These are phyloP conservation scores for Backusella tarrabulga DNA, from an alignment of 192 early-diverging fungal species.

Conservation along the genomic window DNA sequence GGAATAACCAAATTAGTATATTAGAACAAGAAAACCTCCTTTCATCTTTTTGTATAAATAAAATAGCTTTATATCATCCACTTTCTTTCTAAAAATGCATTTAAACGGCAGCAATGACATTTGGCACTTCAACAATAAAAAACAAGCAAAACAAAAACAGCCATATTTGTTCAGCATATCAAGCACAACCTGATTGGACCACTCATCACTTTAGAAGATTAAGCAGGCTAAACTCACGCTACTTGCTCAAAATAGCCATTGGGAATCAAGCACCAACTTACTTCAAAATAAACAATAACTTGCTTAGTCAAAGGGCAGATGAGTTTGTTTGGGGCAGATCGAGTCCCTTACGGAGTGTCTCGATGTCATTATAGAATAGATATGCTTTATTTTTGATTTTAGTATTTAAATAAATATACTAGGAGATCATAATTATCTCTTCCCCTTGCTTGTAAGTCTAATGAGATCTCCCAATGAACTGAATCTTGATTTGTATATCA, in stretches of 20 bases:
- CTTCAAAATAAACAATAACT: background rate
- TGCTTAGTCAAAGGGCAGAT: background rate
- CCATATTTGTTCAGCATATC: background rate
- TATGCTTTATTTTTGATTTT: background rate
- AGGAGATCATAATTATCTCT: slow-evolving; percentile 3
- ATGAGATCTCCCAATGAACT: slow-evolving; percentile 45
- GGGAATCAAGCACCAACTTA: background rate
- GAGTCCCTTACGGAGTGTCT: background rate
- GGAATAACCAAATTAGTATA: background rate
- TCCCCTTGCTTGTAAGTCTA: slow-evolving; percentile 45
- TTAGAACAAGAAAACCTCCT: background rate
- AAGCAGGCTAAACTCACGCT: background rate
- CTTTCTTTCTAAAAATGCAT: background rate
- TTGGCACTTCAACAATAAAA: background rate
- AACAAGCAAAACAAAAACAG: background rate
- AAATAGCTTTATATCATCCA: background rate
- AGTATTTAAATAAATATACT: background rate
- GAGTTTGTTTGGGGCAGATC: slow-evolving; percentile 10
- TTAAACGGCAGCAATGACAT: background rate
- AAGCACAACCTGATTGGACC: background rate
- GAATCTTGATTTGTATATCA: background rate
- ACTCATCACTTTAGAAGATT: background rate
- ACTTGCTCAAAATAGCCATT: background rate
- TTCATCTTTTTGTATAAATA: background rate
- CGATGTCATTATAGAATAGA: background rate